Evolutionary conservation across 805 yeast species (phyloP), one percentile per base, ranked within the genome.

Genomic region (Yarrowia porcina): DNA sequence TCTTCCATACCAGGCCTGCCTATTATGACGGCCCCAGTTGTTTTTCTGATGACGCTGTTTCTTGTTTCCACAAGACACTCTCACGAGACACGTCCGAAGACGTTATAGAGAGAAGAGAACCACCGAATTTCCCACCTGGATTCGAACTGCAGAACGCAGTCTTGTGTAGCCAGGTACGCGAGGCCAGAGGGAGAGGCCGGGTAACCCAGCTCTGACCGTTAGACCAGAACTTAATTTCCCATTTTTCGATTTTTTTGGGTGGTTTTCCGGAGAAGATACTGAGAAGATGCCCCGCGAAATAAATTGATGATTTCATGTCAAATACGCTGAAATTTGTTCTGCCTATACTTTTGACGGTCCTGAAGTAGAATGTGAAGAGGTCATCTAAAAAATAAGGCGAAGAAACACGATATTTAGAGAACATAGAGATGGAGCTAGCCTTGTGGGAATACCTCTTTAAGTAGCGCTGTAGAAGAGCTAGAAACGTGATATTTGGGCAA

Each of bases 101-200:
- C 33, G 42, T 42, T 59, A 44, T 45, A 59, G 63, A 35, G 63
- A 36, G 63, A 59, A 44, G 63, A 35, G 63, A 44, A 59, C 63
- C 63, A 59, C 63, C 63, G 63, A 59, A 59, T 59, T 59, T 59
- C 63, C 63, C 63, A 59, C 63, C 63, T 45, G 54, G 63, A 35
- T 32, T 45, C 52, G 52, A 45, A 44, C 54, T 36, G 35, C 35
- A 33, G 35, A 39, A 33, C 6, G 38, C 33, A 44, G 42, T 36
- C 63, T 42, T 59, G 52, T 59, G 63, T 59, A 59, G 52, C 54
- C 52, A 36, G 63, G 63, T 59, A 59, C 42, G 63, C 63, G 63
- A 56, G 61, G 61, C 61, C 61, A 39, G 49, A 39, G 38, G 39
- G 61, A 56, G 61, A 56, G 61, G 61, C 61, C 15, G 61, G 61